phyloP scores from a whole-genome alignment of 768 basidiomycete genomes.

The Termitomyces sp. region DNA sequence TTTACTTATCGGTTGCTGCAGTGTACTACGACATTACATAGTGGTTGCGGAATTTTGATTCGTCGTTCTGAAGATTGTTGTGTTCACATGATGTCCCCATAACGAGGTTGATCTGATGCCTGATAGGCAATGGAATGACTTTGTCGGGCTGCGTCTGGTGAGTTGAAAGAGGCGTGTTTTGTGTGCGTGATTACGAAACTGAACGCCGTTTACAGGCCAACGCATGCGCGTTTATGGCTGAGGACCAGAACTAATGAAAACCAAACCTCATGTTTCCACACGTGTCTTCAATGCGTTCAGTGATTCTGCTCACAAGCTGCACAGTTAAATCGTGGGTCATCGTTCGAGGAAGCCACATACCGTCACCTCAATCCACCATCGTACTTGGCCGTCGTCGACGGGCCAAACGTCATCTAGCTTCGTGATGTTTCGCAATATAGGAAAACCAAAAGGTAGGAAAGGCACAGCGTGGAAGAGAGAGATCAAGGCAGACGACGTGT shows the following conservation, averaged over 20 bases:
- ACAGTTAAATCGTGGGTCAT: background rate
- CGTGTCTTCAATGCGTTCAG: conserved; percentile 1
- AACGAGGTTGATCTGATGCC: background rate
- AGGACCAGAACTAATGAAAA: background rate
- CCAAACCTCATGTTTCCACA: conserved; percentile 5
- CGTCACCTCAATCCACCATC: background rate
- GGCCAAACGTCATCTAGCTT: background rate
- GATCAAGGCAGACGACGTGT: conserved; percentile 11
- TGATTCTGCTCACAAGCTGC: background rate
- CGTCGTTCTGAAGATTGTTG: background rate
- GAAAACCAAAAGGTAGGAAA: conserved; percentile 3
- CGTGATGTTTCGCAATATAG: background rate
- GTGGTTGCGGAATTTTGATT: background rate
- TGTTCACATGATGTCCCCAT: background rate
- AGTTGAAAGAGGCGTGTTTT: background rate
- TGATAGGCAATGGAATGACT: background rate
- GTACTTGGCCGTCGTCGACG: background rate
- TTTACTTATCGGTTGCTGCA: too few relatives aligned
- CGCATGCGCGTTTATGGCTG: background rate
- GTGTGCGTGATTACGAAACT: background rate
- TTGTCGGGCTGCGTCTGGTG: background rate
- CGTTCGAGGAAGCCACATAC: background rate
- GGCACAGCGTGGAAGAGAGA: conserved; percentile 9
- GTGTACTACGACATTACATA: background rate
- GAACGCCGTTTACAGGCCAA: background rate